Base-by-base conservation (phyloP, 139 green algal species). In the Zygnema cylindricum region DNA sequence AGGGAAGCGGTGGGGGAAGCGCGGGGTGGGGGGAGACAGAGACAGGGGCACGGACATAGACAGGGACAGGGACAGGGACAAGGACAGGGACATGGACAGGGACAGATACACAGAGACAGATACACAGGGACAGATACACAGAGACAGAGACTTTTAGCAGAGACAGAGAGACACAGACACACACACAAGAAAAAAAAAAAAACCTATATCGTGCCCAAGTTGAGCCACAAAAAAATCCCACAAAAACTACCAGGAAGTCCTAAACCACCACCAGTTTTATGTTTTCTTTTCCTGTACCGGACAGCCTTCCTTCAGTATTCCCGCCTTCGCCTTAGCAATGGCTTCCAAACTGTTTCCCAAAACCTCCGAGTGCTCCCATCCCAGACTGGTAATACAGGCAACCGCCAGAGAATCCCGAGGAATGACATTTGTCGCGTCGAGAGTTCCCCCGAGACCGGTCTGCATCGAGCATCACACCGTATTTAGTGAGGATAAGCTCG, bases 401-500 rank as follows among this genome's bases (percentile, higher is more conserved):
- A n/a, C 35, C 16, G 73, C 54, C 30, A 92, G 85, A 2, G 23
- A 69, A 2, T 84, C 78, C 1, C 36, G 63, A 1, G 88, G 88
- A 2, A 88, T n/a, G 1, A 92, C 88, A 41, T 92, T 92, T 36
- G 88, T 92, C 40, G 88, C 88, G 85, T 92, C 88, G 22, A 49
- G 38, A 22, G 43, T 43, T 40, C 88, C 88, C 23, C 88, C 88
- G 1, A 92, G 69, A 1, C 88, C 88, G 1, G 87, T 77, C 85
- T 90, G 77, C 33, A 3, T 3, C 22, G 22, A 16, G 7, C 7
- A 63, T 7, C 49, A 63, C 7, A 63, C 7, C 49, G 49, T 16
- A 63, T n/a, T n/a, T n/a, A n/a, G n/a, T n/a, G n/a, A n/a, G n/a
- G n/a, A n/a, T n/a, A n/a, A n/a, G n/a, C n/a, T n/a, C n/a, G n/a